These are phyloP conservation scores for Arabis alpina DNA, from an alignment of 345 rosid species.

Conservation along the genomic window DNA sequence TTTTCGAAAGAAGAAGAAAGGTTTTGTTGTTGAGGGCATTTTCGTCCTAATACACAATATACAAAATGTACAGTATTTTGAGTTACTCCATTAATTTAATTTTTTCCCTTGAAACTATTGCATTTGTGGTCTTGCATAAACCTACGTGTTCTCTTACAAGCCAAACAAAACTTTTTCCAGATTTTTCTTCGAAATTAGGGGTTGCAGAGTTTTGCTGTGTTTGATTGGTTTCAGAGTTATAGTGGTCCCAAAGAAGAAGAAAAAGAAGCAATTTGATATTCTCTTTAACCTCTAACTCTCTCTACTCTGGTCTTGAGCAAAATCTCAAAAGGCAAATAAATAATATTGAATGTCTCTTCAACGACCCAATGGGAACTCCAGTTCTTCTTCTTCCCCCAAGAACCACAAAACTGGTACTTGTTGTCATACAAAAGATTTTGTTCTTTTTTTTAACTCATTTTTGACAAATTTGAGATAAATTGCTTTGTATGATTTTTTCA, in stretches of 20 bases:
- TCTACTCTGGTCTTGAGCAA: conserved; percentile 17
- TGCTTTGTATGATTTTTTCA: not conserved
- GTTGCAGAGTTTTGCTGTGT: conserved; percentile 24
- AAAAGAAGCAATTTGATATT: conserved; percentile 7
- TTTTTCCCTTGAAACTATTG: not conserved
- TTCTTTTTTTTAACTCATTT: not conserved
- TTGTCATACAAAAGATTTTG: not conserved
- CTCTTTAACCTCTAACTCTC: conserved; percentile 22
- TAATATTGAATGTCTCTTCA: conserved; percentile 42
- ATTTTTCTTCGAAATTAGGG: conserved; percentile 1
- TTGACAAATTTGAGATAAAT: not conserved
- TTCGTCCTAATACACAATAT: too few relatives aligned
- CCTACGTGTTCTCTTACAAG: conserved; percentile 41
- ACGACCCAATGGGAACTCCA: conserved; percentile 39
- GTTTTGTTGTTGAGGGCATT: too few relatives aligned
- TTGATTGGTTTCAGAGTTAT: conserved; percentile 15
- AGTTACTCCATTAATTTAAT: too few relatives aligned
- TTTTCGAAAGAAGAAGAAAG: too few relatives aligned
- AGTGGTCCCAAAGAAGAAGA: conserved; percentile 30
- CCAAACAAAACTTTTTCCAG: conserved; percentile 29
- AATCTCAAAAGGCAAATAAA: conserved; percentile 24
- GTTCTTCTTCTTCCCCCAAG: conserved; percentile 37
- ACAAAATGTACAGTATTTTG: too few relatives aligned
- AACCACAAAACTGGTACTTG: conserved; percentile 37
- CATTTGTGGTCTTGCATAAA: conserved; percentile 36